phyloP scores from a whole-genome alignment of 495 filamentous ascomycete species.

The Podospora anserina region DNA sequence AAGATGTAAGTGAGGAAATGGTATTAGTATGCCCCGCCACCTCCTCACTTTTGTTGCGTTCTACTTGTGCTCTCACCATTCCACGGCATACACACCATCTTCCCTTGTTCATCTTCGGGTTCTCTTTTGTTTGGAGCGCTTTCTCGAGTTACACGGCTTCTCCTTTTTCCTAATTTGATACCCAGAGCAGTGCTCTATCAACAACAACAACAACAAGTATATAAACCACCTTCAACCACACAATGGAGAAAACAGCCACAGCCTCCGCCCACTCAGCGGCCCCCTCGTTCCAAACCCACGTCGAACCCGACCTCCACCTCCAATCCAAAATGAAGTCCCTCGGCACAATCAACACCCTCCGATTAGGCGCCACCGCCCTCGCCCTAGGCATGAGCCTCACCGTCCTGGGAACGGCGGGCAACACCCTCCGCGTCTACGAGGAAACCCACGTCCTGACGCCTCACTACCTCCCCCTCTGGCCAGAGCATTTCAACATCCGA shows the following conservation, averaged over 20 bases:
- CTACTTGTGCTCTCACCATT: background rate
- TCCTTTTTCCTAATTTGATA: background rate
- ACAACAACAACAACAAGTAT: background rate
- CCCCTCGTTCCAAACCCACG: slow-evolving; percentile 39
- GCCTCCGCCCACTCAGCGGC: slow-evolving; percentile 8
- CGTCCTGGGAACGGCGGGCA: slow-evolving; percentile 47
- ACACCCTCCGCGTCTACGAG: slow-evolving; percentile 50
- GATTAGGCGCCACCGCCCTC: slow-evolving; percentile 46
- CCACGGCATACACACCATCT: background rate
- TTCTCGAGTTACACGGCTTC: background rate
- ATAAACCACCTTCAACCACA: slow-evolving; percentile 2
- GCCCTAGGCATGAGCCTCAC: slow-evolving; percentile 47
- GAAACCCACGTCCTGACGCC: slow-evolving; percentile 39
- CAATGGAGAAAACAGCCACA: slow-evolving; percentile 25
- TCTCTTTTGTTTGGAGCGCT: background rate
- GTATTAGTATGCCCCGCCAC: background rate
- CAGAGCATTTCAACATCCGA: slow-evolving; percentile 48
- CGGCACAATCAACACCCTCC: slow-evolving; percentile 40
- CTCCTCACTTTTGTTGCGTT: background rate
- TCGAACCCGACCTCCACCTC: slow-evolving; percentile 32
- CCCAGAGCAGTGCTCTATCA: background rate
- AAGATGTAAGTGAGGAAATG: background rate
- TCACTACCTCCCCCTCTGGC: slow-evolving; percentile 50
- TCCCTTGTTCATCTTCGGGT: background rate
- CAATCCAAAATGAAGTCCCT: slow-evolving; percentile 36